Base-by-base conservation (phyloP, 768 basidiomycete genomes). In the Panus rudis region DNA sequence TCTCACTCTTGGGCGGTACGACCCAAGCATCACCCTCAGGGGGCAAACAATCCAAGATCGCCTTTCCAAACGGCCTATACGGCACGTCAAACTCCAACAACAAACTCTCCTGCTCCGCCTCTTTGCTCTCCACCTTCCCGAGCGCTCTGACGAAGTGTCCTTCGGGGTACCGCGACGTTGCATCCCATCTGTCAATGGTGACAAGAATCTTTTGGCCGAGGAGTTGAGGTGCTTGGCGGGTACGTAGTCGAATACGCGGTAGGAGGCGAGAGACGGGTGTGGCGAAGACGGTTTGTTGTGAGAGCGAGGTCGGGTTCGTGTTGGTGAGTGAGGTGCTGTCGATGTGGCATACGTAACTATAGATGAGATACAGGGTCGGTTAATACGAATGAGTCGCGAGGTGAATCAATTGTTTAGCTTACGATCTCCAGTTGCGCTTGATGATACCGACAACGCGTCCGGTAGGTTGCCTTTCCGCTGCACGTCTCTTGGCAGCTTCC, bases 351-450 rank as follows among this genome's bases (percentile, higher is more conserved):
- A 98, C 94, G 57, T 90, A 90, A 31, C 87, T 90, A 54, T 27
- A 27, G 26, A 37, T 39, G 12, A 47, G 21, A 23, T 25, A 37
- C 14, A n/a, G 33, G 38, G 34, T 22, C n/a, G 33, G 10, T 10
- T 30, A 41, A 39, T 20, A 37, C 43, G 27, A 40, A 46, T 12
- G n/a, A 16, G 27, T 43, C 10, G 2, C 33, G 17, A 25, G 14
- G 37, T 27, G 35, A 22, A 49, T 31, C 46, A 23, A 28, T 39
- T 24, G 11, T 14, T 17, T n/a, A 37, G 6, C 88, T 51, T 64
- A 92, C 79, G 93, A 83, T 56, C 93, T 69, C 94, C 94, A 99
- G 55, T 93, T 93, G 7, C 96, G 78, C 63, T 96, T 96, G 53
- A 93, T 79, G 42, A 98, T 70, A 6, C 96, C 96, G 7, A 97